Evolutionary conservation across 495 filamentous ascomycete genomes (phyloP), one percentile per base, ranked within the genome.

Genomic region (Amniculicola lignicola): DNA sequence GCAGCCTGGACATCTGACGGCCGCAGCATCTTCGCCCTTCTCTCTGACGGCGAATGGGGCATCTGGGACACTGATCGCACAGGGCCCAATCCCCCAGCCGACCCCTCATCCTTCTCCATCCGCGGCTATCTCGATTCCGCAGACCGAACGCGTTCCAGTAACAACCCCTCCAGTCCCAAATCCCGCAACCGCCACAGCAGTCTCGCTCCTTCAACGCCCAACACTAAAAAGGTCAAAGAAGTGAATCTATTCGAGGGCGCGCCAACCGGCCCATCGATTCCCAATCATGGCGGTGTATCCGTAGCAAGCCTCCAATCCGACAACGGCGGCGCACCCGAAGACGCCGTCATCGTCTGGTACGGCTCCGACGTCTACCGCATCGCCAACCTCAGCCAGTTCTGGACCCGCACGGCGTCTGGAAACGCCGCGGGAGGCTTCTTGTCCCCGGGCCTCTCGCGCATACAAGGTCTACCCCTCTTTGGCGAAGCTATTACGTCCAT

Each of bases 41-140:
- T 92, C 11, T 79, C 79, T 4, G 89, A 95, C 68, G 92, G 90
- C 0, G 86, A 94, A 72, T 97, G 91, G 91, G 91, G 89, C 3
- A 82, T 97, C 23, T 96, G 92, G 90, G 89, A 94, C 70, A 75
- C 91, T 25, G 83, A 89, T 63, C 83, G 85, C 1, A 77, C 81
- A 33, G 80, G 81, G 54, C 84, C 75, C 3, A 75, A 67, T 66
- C 72, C 65, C 85, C 14, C 77, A 78, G 81, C 14, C 80, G 82
- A 5, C 67, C 84, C 57, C 3, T 84, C 85, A 15, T 67, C 75
- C 21, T 94, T 88, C 63, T 82, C 81, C 44, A 70, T 90, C 11
- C 79, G 76, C 16, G 89, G 89, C 19, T 87, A 50, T 49, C 36
- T 74, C n/a, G 85, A 47, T 74, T 88, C 45, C 74, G 83, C 45